Base-by-base conservation (phyloP, 768 basidiomycete species). In the Mycena polygramma region DNA sequence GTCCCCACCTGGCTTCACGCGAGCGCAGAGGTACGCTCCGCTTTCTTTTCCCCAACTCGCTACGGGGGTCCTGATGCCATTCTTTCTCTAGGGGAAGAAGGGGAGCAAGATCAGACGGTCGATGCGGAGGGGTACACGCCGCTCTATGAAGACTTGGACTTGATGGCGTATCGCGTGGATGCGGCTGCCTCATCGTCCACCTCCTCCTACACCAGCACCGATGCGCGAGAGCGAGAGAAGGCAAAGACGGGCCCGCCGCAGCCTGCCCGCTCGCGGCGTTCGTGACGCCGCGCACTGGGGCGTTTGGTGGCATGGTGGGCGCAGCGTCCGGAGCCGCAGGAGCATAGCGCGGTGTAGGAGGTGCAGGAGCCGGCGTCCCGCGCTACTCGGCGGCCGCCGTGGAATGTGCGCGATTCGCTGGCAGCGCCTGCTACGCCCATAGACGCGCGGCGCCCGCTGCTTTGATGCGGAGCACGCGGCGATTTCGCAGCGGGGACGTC, bases 401-500 rank as follows among this genome's bases (percentile, higher is more conserved):
- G 65, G 74, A 72, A 57, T 19, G 74, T 74, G 45, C 72, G 75
- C 24, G 81, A 79, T 3, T 35, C 57, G 24, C 82, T 83, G 45
- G 80, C 82, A n/a, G 77, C 8, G 72, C 83, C 20, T 75, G 84
- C 36, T 39, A 13, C 39, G 7, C 39, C 39, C 13, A 60, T 30
- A 81, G 68, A 35, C n/a, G n/a, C 68, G 81, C 81, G 77, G 74
- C 80, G 63, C 73, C 80, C 41, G 45, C 54, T 19, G 54, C 67
- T 73, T 8, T 70, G 72, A 70, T 22, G 72, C 43, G 45, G 72
- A 73, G 63, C 57, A 73, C 5, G 22, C 45, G 0, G 65, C 60
- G 52, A 68, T 69, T 43, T 51, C 77, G 79, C 72, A 81, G 81
- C n/a, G n/a, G n/a, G n/a, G n/a, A n/a, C n/a, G n/a, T n/a, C n/a